Evolutionary conservation across 1,284 basidiomycete genomes (phyloP).

Genomic region (Phylloporus sp.): DNA sequence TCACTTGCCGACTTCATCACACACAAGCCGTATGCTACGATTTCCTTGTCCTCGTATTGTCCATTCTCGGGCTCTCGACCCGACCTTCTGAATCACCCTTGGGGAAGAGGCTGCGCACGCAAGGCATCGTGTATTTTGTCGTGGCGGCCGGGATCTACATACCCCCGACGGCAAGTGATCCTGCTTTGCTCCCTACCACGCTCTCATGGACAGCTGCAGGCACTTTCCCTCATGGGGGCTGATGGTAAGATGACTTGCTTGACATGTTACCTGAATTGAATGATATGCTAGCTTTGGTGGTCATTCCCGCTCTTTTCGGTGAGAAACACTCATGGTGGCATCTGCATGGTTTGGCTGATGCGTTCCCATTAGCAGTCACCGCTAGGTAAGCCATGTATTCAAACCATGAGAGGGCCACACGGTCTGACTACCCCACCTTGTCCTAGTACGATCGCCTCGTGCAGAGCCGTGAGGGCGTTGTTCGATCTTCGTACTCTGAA

Average conservation of each 20-base stretch:
- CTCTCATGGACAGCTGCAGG: conserved; percentile 11
- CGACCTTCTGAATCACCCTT: conserved; percentile 18
- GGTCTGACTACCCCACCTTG: no score
- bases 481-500: not conserved
- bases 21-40: conserved; percentile 19
- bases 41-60: conserved; percentile 23
- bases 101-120: conserved; percentile 14
- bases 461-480: conserved; percentile 23
- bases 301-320: conserved; percentile 8
- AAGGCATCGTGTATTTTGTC: conserved; percentile 26
- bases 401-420: no score
- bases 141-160: conserved; percentile 13
- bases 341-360: conserved; percentile 1
- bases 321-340: not conserved
- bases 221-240: conserved; percentile 3
- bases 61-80: conserved; percentile 16
- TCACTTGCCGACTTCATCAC: not conserved
- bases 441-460: conserved; percentile 20
- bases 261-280: not conserved
- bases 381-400: no score
- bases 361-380: conserved; percentile 10
- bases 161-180: conserved; percentile 18
- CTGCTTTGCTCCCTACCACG: not conserved
- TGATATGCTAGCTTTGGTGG: not conserved
- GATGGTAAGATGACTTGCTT: not conserved